Percentiles rank a stretch among this genome's conserved stretches.
phyloP scores from a whole-genome alignment of 2,329 filamentous ascomycete genomes.

The Diaporthe eres region DNA sequence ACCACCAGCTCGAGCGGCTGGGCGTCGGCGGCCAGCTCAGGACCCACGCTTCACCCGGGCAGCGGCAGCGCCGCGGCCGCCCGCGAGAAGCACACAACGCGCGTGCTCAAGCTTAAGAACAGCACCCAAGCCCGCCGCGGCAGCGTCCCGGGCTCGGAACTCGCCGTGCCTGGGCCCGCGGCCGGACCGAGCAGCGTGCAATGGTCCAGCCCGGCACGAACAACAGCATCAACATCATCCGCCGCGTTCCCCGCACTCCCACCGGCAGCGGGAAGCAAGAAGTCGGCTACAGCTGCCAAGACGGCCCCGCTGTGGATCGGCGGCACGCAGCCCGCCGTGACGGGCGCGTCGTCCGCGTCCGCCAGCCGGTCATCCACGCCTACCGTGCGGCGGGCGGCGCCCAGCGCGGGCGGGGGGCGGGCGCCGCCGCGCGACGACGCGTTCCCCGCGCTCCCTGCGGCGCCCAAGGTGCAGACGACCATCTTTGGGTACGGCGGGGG shows the following conservation, averaged over 20 bases:
- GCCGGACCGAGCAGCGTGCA: constrained; percentile 34
- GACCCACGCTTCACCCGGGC: constrained; percentile 66
- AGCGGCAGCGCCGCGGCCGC: constrained; percentile 55
- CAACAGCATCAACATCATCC: constrained; percentile 46
- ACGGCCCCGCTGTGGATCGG: constrained; percentile 45
- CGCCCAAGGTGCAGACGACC: constrained; percentile 76
- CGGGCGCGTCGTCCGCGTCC: neutral
- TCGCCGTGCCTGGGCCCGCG: constrained; percentile 27
- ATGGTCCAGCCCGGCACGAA: constrained; percentile 28
- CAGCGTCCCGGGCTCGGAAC: constrained; percentile 48
- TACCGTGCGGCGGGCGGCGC: constrained; percentile 13
- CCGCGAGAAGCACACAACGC: constrained; percentile 64
- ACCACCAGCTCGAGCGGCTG: constrained; percentile 71
- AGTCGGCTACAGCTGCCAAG: neutral
- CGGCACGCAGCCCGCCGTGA: constrained; percentile 25
- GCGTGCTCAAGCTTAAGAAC: constrained; percentile 72
- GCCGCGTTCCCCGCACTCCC: constrained; percentile 63
- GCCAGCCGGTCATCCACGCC: constrained; percentile 24
- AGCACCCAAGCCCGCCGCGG: constrained; percentile 61
- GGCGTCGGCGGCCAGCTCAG: constrained; percentile 73
- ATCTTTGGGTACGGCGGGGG: constrained; percentile 72
- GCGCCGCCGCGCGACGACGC: constrained; percentile 65
- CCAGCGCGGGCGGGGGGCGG: constrained; percentile 27
- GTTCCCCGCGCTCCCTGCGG: constrained; percentile 87
- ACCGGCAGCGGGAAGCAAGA: constrained; percentile 41